Conservation (phyloP, 805 yeast genomes). For the Nakazawaea laoshanensis region DNA sequence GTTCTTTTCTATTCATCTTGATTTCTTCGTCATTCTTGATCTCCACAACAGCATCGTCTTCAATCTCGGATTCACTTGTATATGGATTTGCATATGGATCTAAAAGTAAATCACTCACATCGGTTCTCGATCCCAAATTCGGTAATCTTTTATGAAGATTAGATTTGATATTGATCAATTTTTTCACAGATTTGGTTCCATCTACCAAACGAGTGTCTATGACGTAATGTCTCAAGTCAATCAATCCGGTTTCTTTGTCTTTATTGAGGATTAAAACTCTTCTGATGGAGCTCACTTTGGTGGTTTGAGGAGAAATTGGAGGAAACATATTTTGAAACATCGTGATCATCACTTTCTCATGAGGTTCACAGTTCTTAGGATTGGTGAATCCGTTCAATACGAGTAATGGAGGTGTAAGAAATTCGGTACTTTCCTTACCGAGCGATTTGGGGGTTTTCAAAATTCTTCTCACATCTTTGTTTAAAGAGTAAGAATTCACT, state of each 20-base stretch:
- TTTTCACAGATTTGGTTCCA: slow-evolving; percentile 64
- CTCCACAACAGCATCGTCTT: slow-evolving; percentile 80
- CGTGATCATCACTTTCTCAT: slow-evolving; percentile 78
- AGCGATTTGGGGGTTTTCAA: slow-evolving; percentile 75
- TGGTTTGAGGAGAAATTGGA: slow-evolving; percentile 78
- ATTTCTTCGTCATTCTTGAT: slow-evolving; percentile 24
- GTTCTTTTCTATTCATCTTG: slow-evolving; percentile 12
- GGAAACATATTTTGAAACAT: slow-evolving; percentile 96
- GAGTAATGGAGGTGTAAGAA: slow-evolving; percentile 74
- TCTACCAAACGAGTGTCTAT: slow-evolving; percentile 83
- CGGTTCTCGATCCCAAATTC: slow-evolving; percentile 55
- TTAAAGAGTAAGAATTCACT: slow-evolving; percentile 67
- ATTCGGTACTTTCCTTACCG: slow-evolving; percentile 55
- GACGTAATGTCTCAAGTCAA: slow-evolving; percentile 84
- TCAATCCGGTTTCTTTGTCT: slow-evolving; percentile 58
- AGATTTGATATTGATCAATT: slow-evolving; percentile 53
- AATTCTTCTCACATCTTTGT: slow-evolving; percentile 67
- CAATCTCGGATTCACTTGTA: slow-evolving; percentile 90
- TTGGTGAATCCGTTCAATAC: slow-evolving; percentile 88
- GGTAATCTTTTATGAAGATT: slow-evolving; percentile 61
- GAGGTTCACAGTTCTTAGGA: slow-evolving; percentile 52
- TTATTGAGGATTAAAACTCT: slow-evolving; percentile 81
- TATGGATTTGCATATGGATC: slow-evolving; percentile 78
- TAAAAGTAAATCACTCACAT: slow-evolving; percentile 74
- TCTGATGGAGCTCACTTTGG: slow-evolving; percentile 65